These are phyloP conservation scores for Adansonia gregorii DNA, from an alignment of 441 rosid species.

Conservation along the genomic window DNA sequence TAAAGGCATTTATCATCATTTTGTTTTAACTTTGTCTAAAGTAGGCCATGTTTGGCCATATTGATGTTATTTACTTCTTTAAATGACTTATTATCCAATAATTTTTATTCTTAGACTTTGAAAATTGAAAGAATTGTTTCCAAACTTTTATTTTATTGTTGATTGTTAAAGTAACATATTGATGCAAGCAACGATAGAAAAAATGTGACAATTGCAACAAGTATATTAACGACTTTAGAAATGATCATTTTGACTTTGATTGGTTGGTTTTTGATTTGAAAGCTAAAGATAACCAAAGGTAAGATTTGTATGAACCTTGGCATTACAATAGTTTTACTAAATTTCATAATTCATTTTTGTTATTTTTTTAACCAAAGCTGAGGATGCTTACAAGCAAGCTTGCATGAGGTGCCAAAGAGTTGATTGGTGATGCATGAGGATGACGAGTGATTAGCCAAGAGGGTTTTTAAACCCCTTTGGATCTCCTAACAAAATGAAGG, in stretches of 20 bases:
- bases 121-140: background rate
- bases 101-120: background rate
- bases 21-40: background rate
- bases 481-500: too few species aligned
- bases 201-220: constrained; percentile 24
- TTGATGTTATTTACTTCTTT: background rate
- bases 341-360: background rate
- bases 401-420: too few species aligned
- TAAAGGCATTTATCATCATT: background rate
- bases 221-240: constrained; percentile 28
- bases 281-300: constrained; percentile 27
- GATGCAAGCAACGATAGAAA: constrained; percentile 12
- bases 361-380: background rate
- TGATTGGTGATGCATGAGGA: too few species aligned
- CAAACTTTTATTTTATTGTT: background rate
- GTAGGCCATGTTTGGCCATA: background rate
- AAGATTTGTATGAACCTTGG: constrained; percentile 12
- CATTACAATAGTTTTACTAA: background rate
- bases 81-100: background rate
- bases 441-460: too few species aligned
- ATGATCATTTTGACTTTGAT: constrained; percentile 29
- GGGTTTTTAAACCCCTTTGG: too few species aligned
- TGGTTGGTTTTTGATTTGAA: constrained; percentile 30
- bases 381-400: too few species aligned
- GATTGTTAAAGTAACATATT: constrained; percentile 1